Base-by-base conservation (phyloP, 202 grass and related monocot genomes). In the Tripidium arundinaceum region DNA sequence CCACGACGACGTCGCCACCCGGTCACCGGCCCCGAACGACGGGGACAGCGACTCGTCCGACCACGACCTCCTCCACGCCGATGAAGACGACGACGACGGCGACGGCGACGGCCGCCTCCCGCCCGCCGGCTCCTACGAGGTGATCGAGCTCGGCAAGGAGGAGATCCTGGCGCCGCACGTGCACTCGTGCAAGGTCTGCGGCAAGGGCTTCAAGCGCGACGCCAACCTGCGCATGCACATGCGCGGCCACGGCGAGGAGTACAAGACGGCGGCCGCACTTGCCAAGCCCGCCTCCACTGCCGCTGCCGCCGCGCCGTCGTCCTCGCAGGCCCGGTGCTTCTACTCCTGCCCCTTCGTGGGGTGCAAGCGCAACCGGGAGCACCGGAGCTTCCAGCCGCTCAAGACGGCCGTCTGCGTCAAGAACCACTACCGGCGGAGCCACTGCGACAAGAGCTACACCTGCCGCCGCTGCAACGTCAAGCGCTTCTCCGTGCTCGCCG, bases 171-270 rank as follows among this genome's bases (percentile, higher is more conserved):
- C 91, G 79, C 83, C 88, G 62, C 88, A 93, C 78, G 84, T 85
- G 16, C 91, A 93, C 73, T 12, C 76, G 45, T 93, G 91, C 86
- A 78, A 78, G 72, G 84, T 93, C 9, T 93, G 91, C 60, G 88
- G 91, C 49, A 93, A 93, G 68, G 91, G 91, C 2, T 93, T 93
- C 88, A 93, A 90, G 86, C 89, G 91, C 74, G 91, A 93, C 81
- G 91, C 91, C 55, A 93, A 93, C 85, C 83, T 93, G 77, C 81
- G 91, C 10, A 93, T 93, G 91, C 91, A 93, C 86, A 93, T 93
- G 91, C 89, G 91, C 74, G 91, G 86, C 40, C 91, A 93, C 70
- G 91, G 88, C 25, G 86, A 90, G 10, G 83, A 81, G 83, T 90
- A 93, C 91, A 90, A 84, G 79, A 78, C 72, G 11, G 61, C 88